Evolutionary conservation across 331 rosid genomes (phyloP).

Genomic region (Saraca asoca): DNA sequence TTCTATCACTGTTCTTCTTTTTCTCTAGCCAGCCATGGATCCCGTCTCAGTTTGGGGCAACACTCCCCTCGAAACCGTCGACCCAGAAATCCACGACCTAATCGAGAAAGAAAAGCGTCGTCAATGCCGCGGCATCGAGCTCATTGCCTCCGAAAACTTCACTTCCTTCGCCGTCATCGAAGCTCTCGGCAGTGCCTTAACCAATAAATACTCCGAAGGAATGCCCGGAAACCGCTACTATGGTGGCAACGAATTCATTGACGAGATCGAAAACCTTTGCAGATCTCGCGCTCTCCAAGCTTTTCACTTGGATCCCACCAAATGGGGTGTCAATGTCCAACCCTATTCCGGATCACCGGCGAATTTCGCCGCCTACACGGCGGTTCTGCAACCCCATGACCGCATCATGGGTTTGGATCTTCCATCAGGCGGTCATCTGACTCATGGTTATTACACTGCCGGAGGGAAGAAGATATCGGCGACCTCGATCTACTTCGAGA

Average conservation of each 20-base stretch:
- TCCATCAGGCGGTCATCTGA: slow-evolving; percentile 93
- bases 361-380: slow-evolving; percentile 97
- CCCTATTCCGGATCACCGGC: slow-evolving; percentile 99
- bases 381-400: slow-evolving; percentile 89
- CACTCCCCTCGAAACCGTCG: slow-evolving; percentile 61
- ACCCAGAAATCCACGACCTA: slow-evolving; percentile 90
- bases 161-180: slow-evolving; percentile 96
- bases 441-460: slow-evolving; percentile 93
- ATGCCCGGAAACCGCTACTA: slow-evolving; percentile 95
- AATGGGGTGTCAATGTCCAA: slow-evolving; percentile 96
- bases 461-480: slow-evolving; percentile 99
- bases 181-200: slow-evolving; percentile 87
- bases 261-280: slow-evolving; percentile 87
- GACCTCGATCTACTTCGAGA: slow-evolving; percentile 95
- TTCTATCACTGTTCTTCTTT: background rate
- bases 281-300: slow-evolving; percentile 83
- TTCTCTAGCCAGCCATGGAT: slow-evolving; percentile 50
- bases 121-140: slow-evolving; percentile 95
- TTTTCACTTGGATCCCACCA: slow-evolving; percentile 58
- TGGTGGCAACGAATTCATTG: slow-evolving; percentile 97
- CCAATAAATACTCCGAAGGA: slow-evolving; percentile 98
- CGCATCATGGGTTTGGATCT: slow-evolving; percentile 98
- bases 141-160: slow-evolving; percentile 95
- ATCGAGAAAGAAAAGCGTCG: slow-evolving; percentile 96
- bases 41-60: slow-evolving; percentile 81